These are phyloP conservation scores for Aspergillus affinis DNA, from an alignment of 495 filamentous ascomycete species.

Conservation along the genomic window DNA sequence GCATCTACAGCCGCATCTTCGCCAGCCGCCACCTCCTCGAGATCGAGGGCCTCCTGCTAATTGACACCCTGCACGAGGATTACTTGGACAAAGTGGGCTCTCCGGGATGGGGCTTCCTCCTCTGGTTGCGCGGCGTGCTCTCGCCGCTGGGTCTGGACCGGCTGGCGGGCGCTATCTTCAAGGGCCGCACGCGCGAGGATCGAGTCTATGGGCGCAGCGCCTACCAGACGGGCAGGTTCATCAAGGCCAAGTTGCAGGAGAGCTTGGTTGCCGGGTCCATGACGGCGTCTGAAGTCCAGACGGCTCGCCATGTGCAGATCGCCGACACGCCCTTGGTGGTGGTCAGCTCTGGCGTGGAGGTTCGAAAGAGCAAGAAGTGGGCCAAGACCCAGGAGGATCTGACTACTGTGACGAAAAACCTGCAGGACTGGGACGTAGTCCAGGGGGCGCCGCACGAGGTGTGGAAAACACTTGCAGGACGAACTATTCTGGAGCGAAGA, in stretches of 20 bases:
- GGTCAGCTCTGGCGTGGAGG: slow-evolving; percentile 75
- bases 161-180: slow-evolving; percentile 72
- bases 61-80: slow-evolving; percentile 86
- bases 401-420: slow-evolving; percentile 70
- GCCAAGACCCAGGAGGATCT: slow-evolving; percentile 77
- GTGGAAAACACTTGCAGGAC: slow-evolving; percentile 70
- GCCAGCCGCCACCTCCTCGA: slow-evolving; percentile 71
- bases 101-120: slow-evolving; percentile 70
- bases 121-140: slow-evolving; percentile 83
- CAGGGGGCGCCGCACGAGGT: slow-evolving; percentile 82
- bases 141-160: slow-evolving; percentile 84
- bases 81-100: slow-evolving; percentile 64
- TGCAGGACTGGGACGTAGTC: slow-evolving; percentile 85
- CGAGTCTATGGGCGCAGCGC: slow-evolving; percentile 75
- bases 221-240: slow-evolving; percentile 74
- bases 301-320: slow-evolving; percentile 73
- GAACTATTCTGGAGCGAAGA: slow-evolving; percentile 67
- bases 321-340: slow-evolving; percentile 70
- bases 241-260: slow-evolving; percentile 91
- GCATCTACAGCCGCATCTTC: slow-evolving; percentile 88
- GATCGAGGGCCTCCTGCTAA: slow-evolving; percentile 74
- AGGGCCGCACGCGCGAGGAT: slow-evolving; percentile 76
- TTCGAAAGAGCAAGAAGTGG: slow-evolving; percentile 64
- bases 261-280: slow-evolving; percentile 81
- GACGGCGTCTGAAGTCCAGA: slow-evolving; percentile 75